phyloP scores from a whole-genome alignment of 2,329 filamentous ascomycete genomes.

The Phaeophleospora eucalypticola region DNA sequence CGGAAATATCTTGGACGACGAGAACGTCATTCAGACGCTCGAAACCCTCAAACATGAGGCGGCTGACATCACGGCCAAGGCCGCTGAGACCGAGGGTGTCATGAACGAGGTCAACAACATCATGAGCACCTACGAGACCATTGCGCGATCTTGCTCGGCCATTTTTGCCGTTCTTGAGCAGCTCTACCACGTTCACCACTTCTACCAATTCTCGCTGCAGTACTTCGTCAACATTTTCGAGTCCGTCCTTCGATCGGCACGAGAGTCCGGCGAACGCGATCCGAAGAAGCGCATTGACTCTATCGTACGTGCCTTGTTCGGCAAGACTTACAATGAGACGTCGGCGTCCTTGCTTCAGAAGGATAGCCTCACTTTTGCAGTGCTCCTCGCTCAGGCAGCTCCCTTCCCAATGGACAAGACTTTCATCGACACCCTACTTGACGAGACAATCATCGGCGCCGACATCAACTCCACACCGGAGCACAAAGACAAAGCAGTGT shows the following conservation, averaged over 20 bases:
- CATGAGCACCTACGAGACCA: constrained; percentile 87
- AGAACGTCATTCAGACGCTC: constrained; percentile 95
- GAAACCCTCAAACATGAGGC: constrained; percentile 98
- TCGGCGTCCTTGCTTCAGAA: constrained; percentile 88
- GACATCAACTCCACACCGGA: constrained; percentile 70
- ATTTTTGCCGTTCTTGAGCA: constrained; percentile 97
- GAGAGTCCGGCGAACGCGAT: constrained; percentile 59
- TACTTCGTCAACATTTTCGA: constrained; percentile 99
- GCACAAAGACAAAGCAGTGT: constrained; percentile 64
- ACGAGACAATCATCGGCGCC: constrained; percentile 67
- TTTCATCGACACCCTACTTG: constrained; percentile 80
- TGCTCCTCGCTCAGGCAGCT: constrained; percentile 92
- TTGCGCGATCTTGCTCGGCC: constrained; percentile 91
- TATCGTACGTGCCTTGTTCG: constrained; percentile 87
- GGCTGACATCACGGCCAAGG: constrained; percentile 92
- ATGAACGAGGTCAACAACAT: constrained; percentile 98
- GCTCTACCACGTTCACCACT: constrained; percentile 96
- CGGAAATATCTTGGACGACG: constrained; percentile 96
- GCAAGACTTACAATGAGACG: constrained; percentile 89
- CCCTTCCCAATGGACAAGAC: constrained; percentile 92
- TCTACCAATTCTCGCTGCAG: constrained; percentile 98
- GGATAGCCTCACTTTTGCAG: constrained; percentile 87
- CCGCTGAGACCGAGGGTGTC: constrained; percentile 92
- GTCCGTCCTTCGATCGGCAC: constrained; percentile 77
- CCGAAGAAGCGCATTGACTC: constrained; percentile 71